Conservation (phyloP, 345 rosid genomes). For the Alliaria petiolata region DNA sequence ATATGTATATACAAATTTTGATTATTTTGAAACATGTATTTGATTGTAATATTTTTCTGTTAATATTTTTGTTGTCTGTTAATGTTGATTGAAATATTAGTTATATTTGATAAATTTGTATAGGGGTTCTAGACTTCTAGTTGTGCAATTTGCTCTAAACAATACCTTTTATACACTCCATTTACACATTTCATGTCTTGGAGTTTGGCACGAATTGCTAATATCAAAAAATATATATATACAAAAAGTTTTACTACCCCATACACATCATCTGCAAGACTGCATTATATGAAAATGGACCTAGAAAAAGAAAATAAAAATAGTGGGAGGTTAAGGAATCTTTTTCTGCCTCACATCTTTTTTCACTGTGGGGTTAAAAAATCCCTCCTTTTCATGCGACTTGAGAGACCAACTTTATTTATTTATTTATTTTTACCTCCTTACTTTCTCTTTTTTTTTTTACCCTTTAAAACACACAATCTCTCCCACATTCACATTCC, state of each 20-base stretch:
- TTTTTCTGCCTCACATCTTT: slow-evolving; percentile 34
- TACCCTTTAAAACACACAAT: slow-evolving; percentile 17
- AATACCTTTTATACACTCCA: background rate
- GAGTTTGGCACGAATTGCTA: slow-evolving; percentile 16
- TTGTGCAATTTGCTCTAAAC: too few species aligned
- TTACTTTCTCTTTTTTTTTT: background rate
- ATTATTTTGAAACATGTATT: too few species aligned
- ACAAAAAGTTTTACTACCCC: background rate
- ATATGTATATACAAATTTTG: too few species aligned
- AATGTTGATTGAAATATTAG: too few species aligned
- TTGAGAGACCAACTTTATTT: slow-evolving; percentile 9
- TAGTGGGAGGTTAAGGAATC: slow-evolving; percentile 35
- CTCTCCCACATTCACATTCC: slow-evolving; percentile 24
- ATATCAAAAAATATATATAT: background rate
- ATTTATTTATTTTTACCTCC: slow-evolving; percentile 14
- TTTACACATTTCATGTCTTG: background rate
- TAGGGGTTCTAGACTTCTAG: too few species aligned
- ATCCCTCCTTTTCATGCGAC: slow-evolving; percentile 34
- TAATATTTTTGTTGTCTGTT: too few species aligned
- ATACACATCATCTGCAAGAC: slow-evolving; percentile 13
- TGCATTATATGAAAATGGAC: slow-evolving; percentile 19
- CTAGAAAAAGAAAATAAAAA: background rate
- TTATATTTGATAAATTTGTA: too few species aligned
- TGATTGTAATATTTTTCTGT: too few species aligned
- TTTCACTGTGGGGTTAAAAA: slow-evolving; percentile 42